A percentile compares a stretch with the other conserved stretches of the same genome.
These are phyloP conservation scores for Teunomyces lycoperdinae DNA, from an alignment of 805 yeast species.

Conservation along the genomic window DNA sequence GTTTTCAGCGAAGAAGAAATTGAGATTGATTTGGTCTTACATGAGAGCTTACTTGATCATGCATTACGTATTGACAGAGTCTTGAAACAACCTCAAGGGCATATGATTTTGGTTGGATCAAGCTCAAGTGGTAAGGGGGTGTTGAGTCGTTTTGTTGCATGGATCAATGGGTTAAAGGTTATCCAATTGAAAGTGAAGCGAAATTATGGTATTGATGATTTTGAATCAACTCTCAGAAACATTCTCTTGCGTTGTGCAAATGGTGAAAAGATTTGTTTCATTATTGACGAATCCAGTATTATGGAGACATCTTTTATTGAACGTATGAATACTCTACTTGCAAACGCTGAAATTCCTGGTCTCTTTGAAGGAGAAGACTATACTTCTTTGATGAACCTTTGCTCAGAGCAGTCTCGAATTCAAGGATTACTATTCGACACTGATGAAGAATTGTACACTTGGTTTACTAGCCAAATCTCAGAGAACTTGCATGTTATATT, in stretches of 20 bases:
- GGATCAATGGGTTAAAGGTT: constrained; percentile 79
- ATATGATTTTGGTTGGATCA: constrained; percentile 79
- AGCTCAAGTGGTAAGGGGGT: constrained; percentile 81
- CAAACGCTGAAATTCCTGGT: constrained; percentile 92
- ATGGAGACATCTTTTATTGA: constrained; percentile 78
- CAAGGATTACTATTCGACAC: constrained; percentile 66
- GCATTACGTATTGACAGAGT: constrained; percentile 78
- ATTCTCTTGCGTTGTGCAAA: constrained; percentile 45
- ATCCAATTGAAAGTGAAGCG: constrained; percentile 56
- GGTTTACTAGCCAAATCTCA: constrained; percentile 72
- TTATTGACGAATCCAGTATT: constrained; percentile 79
- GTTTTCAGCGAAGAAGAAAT: constrained; percentile 79
- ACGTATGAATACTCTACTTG: constrained; percentile 88
- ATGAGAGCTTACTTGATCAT: constrained; percentile 71
- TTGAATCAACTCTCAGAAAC: constrained; percentile 60
- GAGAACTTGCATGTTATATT: constrained; percentile 79
- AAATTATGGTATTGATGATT: constrained; percentile 56
- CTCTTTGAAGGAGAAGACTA: constrained; percentile 76
- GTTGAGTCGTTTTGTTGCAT: constrained; percentile 75
- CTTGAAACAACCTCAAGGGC: constrained; percentile 83
- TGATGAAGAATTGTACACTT: constrained; percentile 63
- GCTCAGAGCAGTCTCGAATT: constrained; percentile 54
- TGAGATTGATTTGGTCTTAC: constrained; percentile 57
- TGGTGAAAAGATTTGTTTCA: constrained; percentile 64
- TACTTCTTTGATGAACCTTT: constrained; percentile 46